Conservation (phyloP, 352 stramenopile genomes). For the Globisporangium middletonii region DNA sequence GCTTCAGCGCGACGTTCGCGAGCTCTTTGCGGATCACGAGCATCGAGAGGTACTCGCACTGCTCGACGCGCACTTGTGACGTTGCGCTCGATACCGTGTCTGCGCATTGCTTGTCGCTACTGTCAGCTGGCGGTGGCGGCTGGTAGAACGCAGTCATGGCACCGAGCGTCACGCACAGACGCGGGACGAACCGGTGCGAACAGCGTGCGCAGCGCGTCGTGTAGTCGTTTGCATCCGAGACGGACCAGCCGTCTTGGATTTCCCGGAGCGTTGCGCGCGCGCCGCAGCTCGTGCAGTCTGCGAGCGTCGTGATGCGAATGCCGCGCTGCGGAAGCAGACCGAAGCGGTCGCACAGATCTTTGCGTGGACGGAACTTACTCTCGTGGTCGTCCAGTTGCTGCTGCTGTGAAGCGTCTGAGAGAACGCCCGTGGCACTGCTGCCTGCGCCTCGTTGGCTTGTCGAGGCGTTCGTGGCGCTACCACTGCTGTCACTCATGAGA, state of each 20-base stretch:
- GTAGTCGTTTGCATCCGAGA: slow-evolving; percentile 32
- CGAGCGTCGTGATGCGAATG: slow-evolving; percentile 33
- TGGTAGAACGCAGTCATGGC: slow-evolving; percentile 24
- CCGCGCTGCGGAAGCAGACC: slow-evolving; percentile 24
- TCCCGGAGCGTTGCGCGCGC: slow-evolving; percentile 24
- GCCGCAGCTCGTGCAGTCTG: slow-evolving; percentile 31
- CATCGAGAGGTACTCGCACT: slow-evolving; percentile 40
- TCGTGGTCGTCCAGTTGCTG: background rate
- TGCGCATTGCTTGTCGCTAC: background rate
- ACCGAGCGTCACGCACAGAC: slow-evolving; percentile 29
- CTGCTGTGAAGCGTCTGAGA: background rate
- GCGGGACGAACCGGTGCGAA: slow-evolving; percentile 24
- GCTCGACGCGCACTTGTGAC: slow-evolving; percentile 19
- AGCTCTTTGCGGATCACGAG: slow-evolving; percentile 41
- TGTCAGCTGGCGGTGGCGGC: background rate
- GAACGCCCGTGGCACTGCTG: background rate
- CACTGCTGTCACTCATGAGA: background rate
- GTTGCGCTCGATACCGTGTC: background rate
- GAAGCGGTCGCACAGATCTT: slow-evolving; percentile 46
- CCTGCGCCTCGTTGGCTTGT: background rate
- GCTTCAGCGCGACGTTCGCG: slow-evolving; percentile 26
- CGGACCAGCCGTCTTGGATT: slow-evolving; percentile 27
- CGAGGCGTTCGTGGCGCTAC: background rate
- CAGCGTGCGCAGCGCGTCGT: slow-evolving; percentile 30
- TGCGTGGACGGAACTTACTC: slow-evolving; percentile 12